Conservation (phyloP, 139 green algal species). For the Chlorella ohadii region DNA sequence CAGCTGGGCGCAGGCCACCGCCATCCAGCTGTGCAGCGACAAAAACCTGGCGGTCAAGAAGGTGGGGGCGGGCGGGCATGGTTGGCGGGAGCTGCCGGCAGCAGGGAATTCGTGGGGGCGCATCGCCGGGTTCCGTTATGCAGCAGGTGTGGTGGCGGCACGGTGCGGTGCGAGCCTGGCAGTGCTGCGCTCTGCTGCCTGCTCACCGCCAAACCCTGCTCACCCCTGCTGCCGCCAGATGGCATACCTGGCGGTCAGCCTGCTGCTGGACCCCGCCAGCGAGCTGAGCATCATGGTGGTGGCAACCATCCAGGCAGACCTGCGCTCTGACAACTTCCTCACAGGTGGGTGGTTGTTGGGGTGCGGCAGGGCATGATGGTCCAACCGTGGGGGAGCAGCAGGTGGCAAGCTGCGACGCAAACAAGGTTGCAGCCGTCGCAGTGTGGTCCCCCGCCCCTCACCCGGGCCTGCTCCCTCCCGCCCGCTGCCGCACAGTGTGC, state of each 20-base stretch:
- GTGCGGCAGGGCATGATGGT: too few relatives aligned
- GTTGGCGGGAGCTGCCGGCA: too few relatives aligned
- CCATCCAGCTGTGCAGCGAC: slow-evolving; percentile 82
- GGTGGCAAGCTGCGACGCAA: too few relatives aligned
- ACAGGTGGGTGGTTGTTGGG: slow-evolving; percentile 73
- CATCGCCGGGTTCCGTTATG: too few relatives aligned
- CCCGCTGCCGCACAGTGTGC: slow-evolving; percentile 50
- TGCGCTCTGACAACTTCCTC: slow-evolving; percentile 95
- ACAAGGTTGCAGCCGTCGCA: too few relatives aligned
- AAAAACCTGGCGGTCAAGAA: slow-evolving; percentile 77
- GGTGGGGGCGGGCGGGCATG: slow-evolving; percentile 55
- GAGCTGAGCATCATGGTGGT: slow-evolving; percentile 96
- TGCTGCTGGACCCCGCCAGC: slow-evolving; percentile 92
- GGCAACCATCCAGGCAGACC: slow-evolving; percentile 94
- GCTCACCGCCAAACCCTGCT: too few relatives aligned
- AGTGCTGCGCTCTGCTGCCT: too few relatives aligned
- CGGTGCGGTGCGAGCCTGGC: too few relatives aligned
- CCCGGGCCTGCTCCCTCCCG: background rate
- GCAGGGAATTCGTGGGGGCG: too few relatives aligned
- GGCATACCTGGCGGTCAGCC: slow-evolving; percentile 90
- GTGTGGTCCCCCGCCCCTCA: too few relatives aligned
- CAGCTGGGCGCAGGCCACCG: slow-evolving; percentile 89
- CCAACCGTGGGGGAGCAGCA: too few relatives aligned
- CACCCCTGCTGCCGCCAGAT: slow-evolving; percentile 70
- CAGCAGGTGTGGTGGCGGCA: too few relatives aligned